Evolutionary conservation across 1,284 basidiomycete genomes (phyloP).

Genomic region (Mycena sp.): DNA sequence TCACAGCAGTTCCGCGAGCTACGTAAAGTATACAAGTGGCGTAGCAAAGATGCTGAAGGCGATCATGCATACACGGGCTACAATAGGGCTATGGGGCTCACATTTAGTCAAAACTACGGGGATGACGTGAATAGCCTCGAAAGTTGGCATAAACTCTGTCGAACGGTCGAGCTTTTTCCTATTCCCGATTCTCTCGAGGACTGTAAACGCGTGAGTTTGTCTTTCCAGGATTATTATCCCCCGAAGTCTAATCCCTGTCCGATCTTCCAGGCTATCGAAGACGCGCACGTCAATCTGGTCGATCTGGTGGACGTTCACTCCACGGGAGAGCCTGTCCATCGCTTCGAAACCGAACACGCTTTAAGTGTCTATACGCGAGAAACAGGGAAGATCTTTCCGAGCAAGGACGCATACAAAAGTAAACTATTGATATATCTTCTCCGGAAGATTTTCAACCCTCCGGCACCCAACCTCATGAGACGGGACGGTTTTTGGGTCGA

Average conservation of each 20-base stretch:
- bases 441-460: neutral
- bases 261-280: slow-evolving; percentile 6
- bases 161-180: slow-evolving; percentile 2
- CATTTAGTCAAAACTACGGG: slow-evolving; percentile 18
- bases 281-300: slow-evolving; percentile 20
- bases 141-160: slow-evolving; percentile 21
- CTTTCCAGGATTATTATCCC: neutral
- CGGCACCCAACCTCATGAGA: no score
- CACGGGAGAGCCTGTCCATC: slow-evolving; percentile 3
- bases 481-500: no score
- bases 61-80: neutral
- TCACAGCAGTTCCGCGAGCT: slow-evolving; percentile 13
- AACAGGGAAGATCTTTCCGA: slow-evolving; percentile 8
- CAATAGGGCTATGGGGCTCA: neutral
- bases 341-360: neutral
- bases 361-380: neutral
- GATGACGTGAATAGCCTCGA: slow-evolving; percentile 12
- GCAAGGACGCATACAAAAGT: neutral
- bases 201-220: slow-evolving; percentile 9
- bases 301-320: slow-evolving; percentile 8
- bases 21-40: neutral
- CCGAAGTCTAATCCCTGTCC: neutral
- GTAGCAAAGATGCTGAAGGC: no score
- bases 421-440: neutral
- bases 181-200: neutral